Evolutionary conservation across 2,329 filamentous ascomycete species (phyloP), one percentile per base, ranked within the genome.

Genomic region (Colletotrichum magnum): DNA sequence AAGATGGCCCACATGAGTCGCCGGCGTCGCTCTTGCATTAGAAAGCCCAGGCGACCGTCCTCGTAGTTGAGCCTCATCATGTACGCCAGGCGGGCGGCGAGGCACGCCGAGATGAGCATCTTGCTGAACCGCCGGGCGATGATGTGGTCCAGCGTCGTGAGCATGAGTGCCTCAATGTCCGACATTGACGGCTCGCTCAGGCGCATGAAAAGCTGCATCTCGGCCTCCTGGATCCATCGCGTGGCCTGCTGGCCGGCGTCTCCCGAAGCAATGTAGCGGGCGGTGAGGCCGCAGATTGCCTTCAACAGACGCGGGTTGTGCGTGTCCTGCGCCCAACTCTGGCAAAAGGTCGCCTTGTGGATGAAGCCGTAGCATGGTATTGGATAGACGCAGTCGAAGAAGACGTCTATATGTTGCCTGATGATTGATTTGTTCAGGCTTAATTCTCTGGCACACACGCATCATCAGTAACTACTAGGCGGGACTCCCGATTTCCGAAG

Each of bases 151-250:
- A 75, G 9, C 2, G 73, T 72, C 0, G 72, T 58, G 0, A 75
- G 72, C 18, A 75, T 43, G 47, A 72, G 73, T 1, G 74, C 70
- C 45, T 75, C 74, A 3, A 75, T 63, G 5, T 75, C 73, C 0
- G 74, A 75, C 24, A 72, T 52, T 0, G 53, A 51, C 4, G 74
- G 74, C 26, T 72, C 48, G 26, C 67, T 54, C 0, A 73, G 51
- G 7, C 64, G 58, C 10, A 58, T 50, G 3, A 74, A 50, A 0
- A 75, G 70, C 2, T 71, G 58, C 2, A 68, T 45, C 5, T 75
- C 74, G 0, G 74, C 18, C 1, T 72, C 68, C 3, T 72, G 60
- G 0, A 72, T 70, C 74, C 74, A 75, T 50, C 82, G 80, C 0
- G 63, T 58, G 2, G 51, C 63, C 18, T 67, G 63, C 10, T 58